Evolutionary conservation across 1,139 yeast genomes (phyloP).

Genomic region (Fermentozyma sake): DNA sequence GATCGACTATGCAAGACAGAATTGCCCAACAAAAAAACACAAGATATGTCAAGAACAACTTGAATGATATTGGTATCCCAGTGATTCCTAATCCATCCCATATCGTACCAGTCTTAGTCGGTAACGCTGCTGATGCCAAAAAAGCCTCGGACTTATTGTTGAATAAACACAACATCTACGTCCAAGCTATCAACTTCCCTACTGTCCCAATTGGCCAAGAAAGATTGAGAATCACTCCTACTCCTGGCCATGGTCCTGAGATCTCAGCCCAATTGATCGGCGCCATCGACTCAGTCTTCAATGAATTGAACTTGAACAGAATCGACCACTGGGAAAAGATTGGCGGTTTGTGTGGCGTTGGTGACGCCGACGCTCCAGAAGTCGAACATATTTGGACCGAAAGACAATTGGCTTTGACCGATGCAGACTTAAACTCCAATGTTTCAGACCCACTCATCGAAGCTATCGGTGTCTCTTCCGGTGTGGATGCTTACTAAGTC

Average conservation of each 20-base stretch:
- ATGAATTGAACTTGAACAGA: constrained; percentile 68
- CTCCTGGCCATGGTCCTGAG: constrained; percentile 88
- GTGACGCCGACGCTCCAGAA: constrained; percentile 42
- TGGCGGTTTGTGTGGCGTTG: constrained; percentile 92
- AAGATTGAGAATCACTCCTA: constrained; percentile 93
- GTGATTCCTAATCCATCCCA: constrained; percentile 97
- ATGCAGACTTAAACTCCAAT: constrained; percentile 60
- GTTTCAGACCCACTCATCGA: constrained; percentile 57
- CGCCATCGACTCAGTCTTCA: constrained; percentile 79
- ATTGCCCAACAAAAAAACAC: constrained; percentile 83
- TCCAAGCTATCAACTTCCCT: constrained; percentile 97
- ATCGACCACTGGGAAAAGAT: constrained; percentile 68
- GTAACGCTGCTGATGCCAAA: constrained; percentile 91
- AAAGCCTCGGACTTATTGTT: constrained; percentile 84
- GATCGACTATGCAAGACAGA: constrained; percentile 73
- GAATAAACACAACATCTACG: constrained; percentile 81
- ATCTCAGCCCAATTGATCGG: constrained; percentile 70
- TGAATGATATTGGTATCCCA: constrained; percentile 76
- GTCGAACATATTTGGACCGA: constrained; percentile 79
- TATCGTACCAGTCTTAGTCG: constrained; percentile 91
- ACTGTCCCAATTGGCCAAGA: constrained; percentile 96
- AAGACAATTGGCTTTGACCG: constrained; percentile 60
- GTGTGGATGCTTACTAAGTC: constrained; percentile 30
- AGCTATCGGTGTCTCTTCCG: constrained; percentile 67
- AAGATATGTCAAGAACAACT: constrained; percentile 71